Evolutionary conservation across 345 rosid species (phyloP).

Genomic region (Leavenworthia alabamica): DNA sequence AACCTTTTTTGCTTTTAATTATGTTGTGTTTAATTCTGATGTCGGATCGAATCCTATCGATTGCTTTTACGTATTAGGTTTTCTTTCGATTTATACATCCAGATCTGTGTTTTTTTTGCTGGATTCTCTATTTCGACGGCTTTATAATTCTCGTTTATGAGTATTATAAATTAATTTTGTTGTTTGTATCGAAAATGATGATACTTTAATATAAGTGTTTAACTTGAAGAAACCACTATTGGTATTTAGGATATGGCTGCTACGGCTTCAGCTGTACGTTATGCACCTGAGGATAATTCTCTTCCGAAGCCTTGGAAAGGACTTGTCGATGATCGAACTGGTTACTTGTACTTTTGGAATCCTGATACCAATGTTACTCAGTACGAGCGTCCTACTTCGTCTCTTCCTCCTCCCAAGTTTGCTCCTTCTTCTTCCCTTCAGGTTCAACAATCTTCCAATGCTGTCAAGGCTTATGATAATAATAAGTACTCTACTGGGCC

Average conservation of each 20-base stretch:
- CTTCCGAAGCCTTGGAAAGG: slow-evolving; percentile 99
- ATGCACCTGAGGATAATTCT: slow-evolving; percentile 86
- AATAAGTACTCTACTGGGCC: slow-evolving; percentile 29
- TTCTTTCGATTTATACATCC: not conserved
- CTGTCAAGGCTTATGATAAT: slow-evolving; percentile 47
- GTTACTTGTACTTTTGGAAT: slow-evolving; percentile 93
- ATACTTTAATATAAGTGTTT: too few species aligned
- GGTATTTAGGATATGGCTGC: slow-evolving; percentile 49
- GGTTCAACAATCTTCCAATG: slow-evolving; percentile 41
- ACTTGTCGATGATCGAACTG: slow-evolving; percentile 83
- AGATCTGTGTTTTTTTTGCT: not conserved
- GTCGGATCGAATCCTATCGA: not conserved
- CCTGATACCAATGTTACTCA: slow-evolving; percentile 94
- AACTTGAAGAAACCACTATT: too few species aligned
- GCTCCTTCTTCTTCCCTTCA: slow-evolving; percentile 57
- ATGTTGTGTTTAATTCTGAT: too few species aligned
- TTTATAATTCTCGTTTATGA: too few species aligned
- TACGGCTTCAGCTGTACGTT: slow-evolving; percentile 54
- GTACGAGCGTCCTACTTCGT: slow-evolving; percentile 59
- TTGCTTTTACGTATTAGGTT: not conserved
- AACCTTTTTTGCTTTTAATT: too few species aligned
- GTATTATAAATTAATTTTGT: too few species aligned
- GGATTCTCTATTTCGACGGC: not conserved
- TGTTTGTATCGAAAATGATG: too few species aligned
- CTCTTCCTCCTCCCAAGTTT: slow-evolving; percentile 29